A percentile compares a stretch with the other conserved stretches of the same genome.
phyloP scores from a whole-genome alignment of 164 flowering plant genomes.

The Dillenia suffruticosa region DNA sequence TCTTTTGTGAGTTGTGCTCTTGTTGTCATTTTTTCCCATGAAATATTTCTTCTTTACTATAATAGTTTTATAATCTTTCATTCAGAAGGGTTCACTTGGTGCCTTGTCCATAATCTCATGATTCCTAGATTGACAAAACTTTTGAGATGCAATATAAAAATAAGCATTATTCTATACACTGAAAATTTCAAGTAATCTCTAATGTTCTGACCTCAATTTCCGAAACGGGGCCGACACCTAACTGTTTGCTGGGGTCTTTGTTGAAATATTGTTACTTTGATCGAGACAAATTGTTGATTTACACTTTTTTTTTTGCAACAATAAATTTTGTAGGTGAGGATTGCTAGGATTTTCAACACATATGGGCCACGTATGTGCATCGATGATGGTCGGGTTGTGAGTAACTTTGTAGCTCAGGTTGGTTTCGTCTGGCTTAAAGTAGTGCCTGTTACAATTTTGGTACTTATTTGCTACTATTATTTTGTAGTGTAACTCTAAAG shows the following conservation, averaged over 20 bases:
- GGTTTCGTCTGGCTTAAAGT: background rate
- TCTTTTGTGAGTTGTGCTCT: background rate
- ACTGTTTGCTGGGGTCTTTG: no score
- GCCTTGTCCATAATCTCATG: no score
- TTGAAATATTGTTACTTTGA: no score
- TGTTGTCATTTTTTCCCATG: background rate
- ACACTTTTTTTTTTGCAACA: background rate
- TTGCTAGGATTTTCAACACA: constrained; percentile 94
- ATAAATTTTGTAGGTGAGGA: constrained; percentile 60
- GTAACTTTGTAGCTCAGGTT: constrained; percentile 98
- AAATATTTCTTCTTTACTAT: background rate
- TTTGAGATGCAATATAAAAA: no score
- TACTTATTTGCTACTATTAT: background rate
- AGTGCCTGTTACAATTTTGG: background rate
- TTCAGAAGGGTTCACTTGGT: background rate
- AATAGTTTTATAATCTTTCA: no score
- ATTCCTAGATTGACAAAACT: no score
- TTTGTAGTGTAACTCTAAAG: background rate
- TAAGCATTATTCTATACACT: no score
- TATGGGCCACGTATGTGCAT: constrained; percentile 97
- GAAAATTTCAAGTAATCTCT: no score
- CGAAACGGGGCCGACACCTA: no score
- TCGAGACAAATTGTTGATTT: background rate
- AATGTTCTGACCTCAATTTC: no score
- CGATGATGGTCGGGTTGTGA: constrained; percentile 96